These are phyloP conservation scores for Colletotrichum scovillei DNA, from an alignment of 2,329 filamentous ascomycete genomes.

Conservation along the genomic window DNA sequence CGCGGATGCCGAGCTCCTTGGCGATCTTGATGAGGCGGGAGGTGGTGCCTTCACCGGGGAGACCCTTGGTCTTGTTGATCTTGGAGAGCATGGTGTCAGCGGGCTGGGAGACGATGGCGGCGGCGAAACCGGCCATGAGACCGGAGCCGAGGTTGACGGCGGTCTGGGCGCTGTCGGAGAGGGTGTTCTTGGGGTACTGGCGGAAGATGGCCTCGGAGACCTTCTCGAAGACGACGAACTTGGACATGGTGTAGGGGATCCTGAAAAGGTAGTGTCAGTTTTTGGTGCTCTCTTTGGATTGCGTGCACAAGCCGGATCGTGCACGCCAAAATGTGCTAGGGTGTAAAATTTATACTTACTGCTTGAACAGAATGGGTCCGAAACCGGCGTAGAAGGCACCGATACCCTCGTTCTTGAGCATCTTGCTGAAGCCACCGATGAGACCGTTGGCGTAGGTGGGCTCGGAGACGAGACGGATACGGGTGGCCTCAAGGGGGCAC, in stretches of 20 bases:
- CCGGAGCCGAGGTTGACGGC: slow-evolving; percentile 77
- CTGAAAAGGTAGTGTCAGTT: slow-evolving; percentile 51
- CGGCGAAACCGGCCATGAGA: slow-evolving; percentile 77
- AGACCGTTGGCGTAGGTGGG: slow-evolving; percentile 87
- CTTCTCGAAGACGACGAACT: slow-evolving; percentile 95
- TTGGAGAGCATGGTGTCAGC: slow-evolving; percentile 95
- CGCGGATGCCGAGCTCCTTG: slow-evolving; percentile 84
- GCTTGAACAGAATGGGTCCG: slow-evolving; percentile 86
- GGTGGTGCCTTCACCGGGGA: slow-evolving; percentile 85
- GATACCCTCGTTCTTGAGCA: slow-evolving; percentile 83
- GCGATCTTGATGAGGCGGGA: slow-evolving; percentile 88
- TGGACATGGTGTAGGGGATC: slow-evolving; percentile 94
- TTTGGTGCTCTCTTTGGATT: background rate
- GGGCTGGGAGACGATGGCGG: slow-evolving; percentile 87
- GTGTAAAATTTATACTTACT: slow-evolving; percentile 57
- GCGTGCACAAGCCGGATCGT: background rate
- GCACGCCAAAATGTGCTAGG: background rate
- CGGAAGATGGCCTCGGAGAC: slow-evolving; percentile 80
- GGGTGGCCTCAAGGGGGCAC: slow-evolving; percentile 91
- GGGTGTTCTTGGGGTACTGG: slow-evolving; percentile 75
- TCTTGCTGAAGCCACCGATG: slow-evolving; percentile 83
- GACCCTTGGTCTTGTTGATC: slow-evolving; percentile 95
- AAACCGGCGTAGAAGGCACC: slow-evolving; percentile 93
- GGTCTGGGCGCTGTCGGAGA: slow-evolving; percentile 78
- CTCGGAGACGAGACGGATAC: slow-evolving; percentile 92